These are phyloP conservation scores for Apiosordaria backusii DNA, from an alignment of 495 filamentous ascomycete genomes.

Conservation along the genomic window DNA sequence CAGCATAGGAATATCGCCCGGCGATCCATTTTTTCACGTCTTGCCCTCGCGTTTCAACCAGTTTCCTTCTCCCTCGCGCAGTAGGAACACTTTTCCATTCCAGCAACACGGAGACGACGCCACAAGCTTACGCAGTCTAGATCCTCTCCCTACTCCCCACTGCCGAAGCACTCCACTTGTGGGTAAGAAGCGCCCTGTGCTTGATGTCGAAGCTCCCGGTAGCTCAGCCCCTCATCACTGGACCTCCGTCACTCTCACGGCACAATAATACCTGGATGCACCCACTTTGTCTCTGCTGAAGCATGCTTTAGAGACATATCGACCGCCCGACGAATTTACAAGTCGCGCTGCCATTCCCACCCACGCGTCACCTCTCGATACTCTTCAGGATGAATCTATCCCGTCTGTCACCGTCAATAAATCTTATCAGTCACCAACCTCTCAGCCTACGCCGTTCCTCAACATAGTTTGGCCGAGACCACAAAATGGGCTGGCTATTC, in stretches of 20 bases:
- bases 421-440: conserved; percentile 11
- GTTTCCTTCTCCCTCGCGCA: conserved; percentile 4
- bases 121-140: neutral
- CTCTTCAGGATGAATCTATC: conserved; percentile 28
- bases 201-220: neutral
- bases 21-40: conserved; percentile 7
- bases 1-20: neutral
- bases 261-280: neutral
- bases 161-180: neutral
- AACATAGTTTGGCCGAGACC: neutral
- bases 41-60: conserved; percentile 4
- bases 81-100: conserved; percentile 11
- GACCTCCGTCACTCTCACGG: conserved; percentile 4
- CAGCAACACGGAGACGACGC: conserved; percentile 11
- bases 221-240: neutral
- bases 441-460: neutral
- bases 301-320: conserved; percentile 25
- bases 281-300: conserved; percentile 9
- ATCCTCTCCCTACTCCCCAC: neutral
- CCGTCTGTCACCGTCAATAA: conserved; percentile 11
- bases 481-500: conserved; percentile 72
- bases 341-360: conserved; percentile 12
- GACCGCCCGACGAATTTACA: conserved; percentile 15
- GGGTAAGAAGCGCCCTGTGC: neutral
- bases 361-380: conserved; percentile 14